Percentiles rank a stretch among this genome's conserved stretches.
Conservation (phyloP, 1,284 basidiomycete species). For the Pascua guehoae region DNA sequence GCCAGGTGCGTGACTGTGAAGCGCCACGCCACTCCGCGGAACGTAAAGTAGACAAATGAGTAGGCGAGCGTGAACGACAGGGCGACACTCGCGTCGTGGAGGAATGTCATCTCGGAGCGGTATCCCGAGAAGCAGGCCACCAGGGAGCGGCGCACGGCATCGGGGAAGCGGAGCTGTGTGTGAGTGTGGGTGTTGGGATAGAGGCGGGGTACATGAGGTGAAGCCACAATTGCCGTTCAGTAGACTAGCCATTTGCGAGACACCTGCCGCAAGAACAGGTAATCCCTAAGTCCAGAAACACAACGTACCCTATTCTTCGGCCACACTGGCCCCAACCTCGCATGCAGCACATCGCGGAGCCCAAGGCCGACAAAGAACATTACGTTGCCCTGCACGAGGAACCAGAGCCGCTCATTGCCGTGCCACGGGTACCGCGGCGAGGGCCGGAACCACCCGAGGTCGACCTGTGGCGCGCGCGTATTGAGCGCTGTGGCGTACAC, state of each 20-base stretch:
- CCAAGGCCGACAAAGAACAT: slow-evolving; percentile 25
- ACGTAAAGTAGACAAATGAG: slow-evolving; percentile 16
- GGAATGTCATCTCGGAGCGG: background rate
- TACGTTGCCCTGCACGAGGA: slow-evolving; percentile 33
- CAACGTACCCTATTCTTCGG: slow-evolving; percentile 16
- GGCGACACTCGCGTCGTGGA: slow-evolving; percentile 4
- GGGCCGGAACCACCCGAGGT: slow-evolving; percentile 21
- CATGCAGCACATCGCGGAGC: slow-evolving; percentile 26
- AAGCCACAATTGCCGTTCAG: too few species aligned
- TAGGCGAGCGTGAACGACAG: slow-evolving; percentile 8
- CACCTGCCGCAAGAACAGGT: too few species aligned
- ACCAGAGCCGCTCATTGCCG: slow-evolving; percentile 44
- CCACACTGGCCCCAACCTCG: slow-evolving; percentile 27
- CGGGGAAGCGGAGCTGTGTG: slow-evolving; percentile 18
- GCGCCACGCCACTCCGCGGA: slow-evolving; percentile 17
- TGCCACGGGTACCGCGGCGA: slow-evolving; percentile 41
- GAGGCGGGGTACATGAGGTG: too few species aligned
- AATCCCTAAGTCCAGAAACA: background rate
- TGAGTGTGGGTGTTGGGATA: too few species aligned
- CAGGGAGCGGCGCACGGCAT: slow-evolving; percentile 18
- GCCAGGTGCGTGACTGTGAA: slow-evolving; percentile 15
- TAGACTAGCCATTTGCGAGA: too few species aligned
- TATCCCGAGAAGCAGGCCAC: slow-evolving; percentile 5
- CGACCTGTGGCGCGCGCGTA: slow-evolving; percentile 7
- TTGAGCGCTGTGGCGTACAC: slow-evolving; percentile 16